phyloP scores from a whole-genome alignment of 768 basidiomycete genomes.

The Phylloporus arenicola region DNA sequence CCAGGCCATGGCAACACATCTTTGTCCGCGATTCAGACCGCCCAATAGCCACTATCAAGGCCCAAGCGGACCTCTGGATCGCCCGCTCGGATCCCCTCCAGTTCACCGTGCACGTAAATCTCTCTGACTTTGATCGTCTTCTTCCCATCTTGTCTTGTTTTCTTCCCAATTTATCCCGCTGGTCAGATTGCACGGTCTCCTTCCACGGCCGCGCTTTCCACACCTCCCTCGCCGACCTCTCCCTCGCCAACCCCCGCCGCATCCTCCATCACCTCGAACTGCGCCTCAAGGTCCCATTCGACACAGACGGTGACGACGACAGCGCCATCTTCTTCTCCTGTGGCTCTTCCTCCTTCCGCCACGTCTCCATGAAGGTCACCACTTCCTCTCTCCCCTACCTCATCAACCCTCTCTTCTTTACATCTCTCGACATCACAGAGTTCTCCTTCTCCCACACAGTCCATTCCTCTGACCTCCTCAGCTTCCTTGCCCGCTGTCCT shows the following conservation, averaged over 20 bases:
- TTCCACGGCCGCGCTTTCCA: conserved; percentile 30
- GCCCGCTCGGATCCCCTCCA: conserved; percentile 47
- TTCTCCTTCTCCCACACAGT: conserved; percentile 34
- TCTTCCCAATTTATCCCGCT: conserved; percentile 50
- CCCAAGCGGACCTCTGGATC: conserved; percentile 51
- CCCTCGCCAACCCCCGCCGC: conserved; percentile 12
- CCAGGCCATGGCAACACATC: conserved; percentile 58
- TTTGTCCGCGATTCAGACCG: conserved; percentile 41
- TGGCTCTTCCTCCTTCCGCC: conserved; percentile 33
- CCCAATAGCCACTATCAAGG: conserved; percentile 35
- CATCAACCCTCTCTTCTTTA: conserved; percentile 50
- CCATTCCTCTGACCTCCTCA: conserved; percentile 47
- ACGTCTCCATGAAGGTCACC: conserved; percentile 45
- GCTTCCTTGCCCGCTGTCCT: conserved; percentile 58
- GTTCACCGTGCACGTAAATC: conserved; percentile 49
- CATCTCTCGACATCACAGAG: conserved; percentile 55
- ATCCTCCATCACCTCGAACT: conserved; percentile 28
- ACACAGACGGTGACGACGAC: conserved; percentile 16
- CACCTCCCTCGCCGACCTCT: conserved; percentile 25
- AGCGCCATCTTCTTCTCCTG: conserved; percentile 25
- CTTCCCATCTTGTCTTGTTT: conserved; percentile 63
- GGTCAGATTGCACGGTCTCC: conserved; percentile 47
- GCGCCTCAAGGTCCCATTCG: conserved; percentile 23
- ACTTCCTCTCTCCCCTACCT: conserved; percentile 45
- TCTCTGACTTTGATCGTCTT: conserved; percentile 44